Evolutionary conservation across 176 grass and related monocot species (phyloP), one percentile per base, ranked within the genome.

Genomic region (Carex parvula): DNA sequence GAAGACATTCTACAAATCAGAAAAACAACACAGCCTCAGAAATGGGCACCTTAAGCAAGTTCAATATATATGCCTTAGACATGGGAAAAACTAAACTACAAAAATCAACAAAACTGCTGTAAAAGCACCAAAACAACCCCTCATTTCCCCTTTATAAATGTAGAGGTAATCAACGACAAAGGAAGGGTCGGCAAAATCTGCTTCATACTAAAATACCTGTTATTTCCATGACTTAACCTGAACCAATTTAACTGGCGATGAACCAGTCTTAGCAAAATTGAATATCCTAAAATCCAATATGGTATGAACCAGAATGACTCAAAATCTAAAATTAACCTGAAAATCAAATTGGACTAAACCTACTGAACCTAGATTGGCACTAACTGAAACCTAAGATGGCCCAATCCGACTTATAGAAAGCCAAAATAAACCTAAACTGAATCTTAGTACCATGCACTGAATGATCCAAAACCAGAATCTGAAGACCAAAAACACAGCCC

Each of bases 401-500:
- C 22, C 46, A 76, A 55, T 48, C 48, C 0, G 1, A 55, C 5
- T 76, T 76, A 15, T 13, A 55, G 48, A 12, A 55, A 55, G 26
- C 48, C 44, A 30, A 22, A 76, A 16, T 8, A 9, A 76, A 30
- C 48, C 22, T 30, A 22, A 17, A 5, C 5, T 12, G 24, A 74
- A 74, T 26, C 70, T 72, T 50, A 74, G 10, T 55, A 55, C 72
- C 13, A 76, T 30, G 3, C 44, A 76, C 48, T 55, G 48, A 54
- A 50, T 69, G 69, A 72, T 72, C 8, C 69, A 72, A 72, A 72
- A 46, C 16, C 37, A 72, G 41, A 72, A 42, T 35, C 67, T 15
- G 42, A 10, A 50, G 2, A 74, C 22, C 24, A 6, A 13, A 73
- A 48, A 48, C 50, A 24, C 71, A 75, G 13, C 46, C 3, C 12